Evolutionary conservation across 2,329 filamentous ascomycete genomes (phyloP).

Genomic region (Acrodontium crateriforme): DNA sequence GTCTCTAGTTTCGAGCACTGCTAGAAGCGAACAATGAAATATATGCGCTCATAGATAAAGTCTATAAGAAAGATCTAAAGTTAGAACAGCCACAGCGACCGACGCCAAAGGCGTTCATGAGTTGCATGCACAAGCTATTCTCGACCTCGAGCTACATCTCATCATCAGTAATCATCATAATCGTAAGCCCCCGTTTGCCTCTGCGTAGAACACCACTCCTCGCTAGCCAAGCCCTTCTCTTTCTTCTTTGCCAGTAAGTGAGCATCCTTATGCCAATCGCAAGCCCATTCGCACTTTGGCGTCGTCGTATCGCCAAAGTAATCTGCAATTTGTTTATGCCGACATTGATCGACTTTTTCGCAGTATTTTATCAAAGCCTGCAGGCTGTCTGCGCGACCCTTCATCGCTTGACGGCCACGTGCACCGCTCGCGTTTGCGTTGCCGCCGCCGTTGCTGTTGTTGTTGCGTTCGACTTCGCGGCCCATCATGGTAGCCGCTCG

Average conservation of each 20-base stretch:
- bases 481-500: constrained; percentile 45
- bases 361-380: constrained; percentile 61
- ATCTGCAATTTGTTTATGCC: constrained; percentile 59
- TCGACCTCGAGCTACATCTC: neutral
- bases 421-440: constrained; percentile 32
- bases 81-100: too few relatives aligned
- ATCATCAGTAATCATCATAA: constrained; percentile 19
- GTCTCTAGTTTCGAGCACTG: too few relatives aligned
- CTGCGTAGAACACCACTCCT: constrained; percentile 37
- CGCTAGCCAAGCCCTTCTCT: constrained; percentile 30
- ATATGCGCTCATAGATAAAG: too few relatives aligned
- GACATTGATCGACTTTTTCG: constrained; percentile 58
- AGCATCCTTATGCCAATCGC: constrained; percentile 36
- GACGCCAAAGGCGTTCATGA: too few relatives aligned
- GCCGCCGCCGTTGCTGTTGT: constrained; percentile 15
- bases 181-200: constrained; percentile 30
- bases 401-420: constrained; percentile 27
- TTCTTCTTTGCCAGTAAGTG: constrained; percentile 28
- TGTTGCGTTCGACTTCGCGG: constrained; percentile 25
- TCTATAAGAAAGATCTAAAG: too few relatives aligned
- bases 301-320: constrained; percentile 56
- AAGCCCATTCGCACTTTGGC: constrained; percentile 32
- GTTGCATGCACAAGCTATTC: too few relatives aligned
- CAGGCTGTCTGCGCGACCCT: constrained; percentile 30
- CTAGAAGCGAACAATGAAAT: too few relatives aligned